Base-by-base conservation (phyloP, 805 yeast species). In the Saccharomycopsis schoenii region DNA sequence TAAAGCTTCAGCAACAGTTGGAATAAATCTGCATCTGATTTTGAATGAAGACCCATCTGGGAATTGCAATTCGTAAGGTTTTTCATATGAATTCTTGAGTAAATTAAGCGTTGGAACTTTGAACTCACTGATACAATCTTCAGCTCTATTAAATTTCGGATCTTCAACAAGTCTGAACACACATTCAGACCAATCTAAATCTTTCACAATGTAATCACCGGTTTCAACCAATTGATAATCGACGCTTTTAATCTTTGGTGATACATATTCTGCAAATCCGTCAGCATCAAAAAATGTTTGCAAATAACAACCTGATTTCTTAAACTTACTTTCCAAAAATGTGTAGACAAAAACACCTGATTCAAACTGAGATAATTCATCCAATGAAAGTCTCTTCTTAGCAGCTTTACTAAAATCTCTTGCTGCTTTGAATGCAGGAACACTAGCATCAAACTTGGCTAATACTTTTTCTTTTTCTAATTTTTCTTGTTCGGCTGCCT, bases 271-370 rank as follows among this genome's bases (percentile, higher is more conserved):
- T 11, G 88, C 77, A 71, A 83, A 84, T 3, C 91, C 88, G 64
- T 76, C 80, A 67, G 83, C 84, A 73, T 94, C 97, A 67, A 89
- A 85, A 71, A 81, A 88, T 0, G 84, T 80, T 71, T 91, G 96
- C 24, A 94, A 74, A 64, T 80, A 87, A 17, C 83, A 79, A 62
- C 82, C 83, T n/a, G 75, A 77, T 60, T 80, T 78, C 52, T 80
- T 72, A 55, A 83, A 71, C 43, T 75, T 77, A 60, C 88, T 89
- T 47, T 83, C 84, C 29, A 83, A 67, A 43, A 94, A 70, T 57
- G 88, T 83, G 67, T 78, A 81, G 1, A 86, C 87, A 58, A 92
- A 76, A 19, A 91, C 84, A 76, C 99, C 99, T 25, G 89, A 78
- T 61, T 82, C 80, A 69, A 81, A 79, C 34, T 80, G 76, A 19